Evolutionary conservation across 257 asterid species (phyloP), one percentile per base, ranked within the genome.

Genomic region (Rehmannia glutinosa): DNA sequence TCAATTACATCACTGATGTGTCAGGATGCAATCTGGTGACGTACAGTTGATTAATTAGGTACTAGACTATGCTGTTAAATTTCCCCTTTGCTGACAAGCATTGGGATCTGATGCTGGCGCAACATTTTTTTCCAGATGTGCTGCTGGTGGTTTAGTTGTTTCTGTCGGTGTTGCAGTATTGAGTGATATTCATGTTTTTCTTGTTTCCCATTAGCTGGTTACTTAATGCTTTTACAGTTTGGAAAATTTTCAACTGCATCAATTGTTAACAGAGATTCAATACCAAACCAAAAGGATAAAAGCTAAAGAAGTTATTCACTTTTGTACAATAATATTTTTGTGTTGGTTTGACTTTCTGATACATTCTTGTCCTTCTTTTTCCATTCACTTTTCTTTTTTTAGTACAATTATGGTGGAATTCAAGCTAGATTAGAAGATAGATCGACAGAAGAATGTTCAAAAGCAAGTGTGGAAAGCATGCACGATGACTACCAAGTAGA

Each of bases 331-430:
- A 27, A 24, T 35, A 23, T 32, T 33, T 36, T 69, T 61, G n/a
- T 49, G 39, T 16, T 8, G 16, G 16, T 13, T 56, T 27, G 10
- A 62, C 64, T 61, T 64, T 65, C 68, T 73, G 77, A 68, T 58
- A 32, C 9, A 61, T 43, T 53, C 7, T 60, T 52, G 12, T 33
- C 38, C 52, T 52, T 54, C 28, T 39, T 55, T 21, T 8, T n/a
- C 28, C 3, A 51, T 10, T 64, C 66, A 15, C 62, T 70, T 38
- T 61, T 27, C 43, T 64, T 46, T 68, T 65, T 64, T 41, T 59
- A 93, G 99, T 86, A 90, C 86, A 93, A 93, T 72, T 93, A 83
- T 76, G 96, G 97, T 42, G 99, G 99, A 66, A 93, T 93, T 76
- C 95, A 72, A 86, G 96, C 94, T 70, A 82, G 78, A 73, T 25